Evolutionary conservation across 2,329 filamentous ascomycete genomes (phyloP).

Genomic region (Intubia oerlemansii): DNA sequence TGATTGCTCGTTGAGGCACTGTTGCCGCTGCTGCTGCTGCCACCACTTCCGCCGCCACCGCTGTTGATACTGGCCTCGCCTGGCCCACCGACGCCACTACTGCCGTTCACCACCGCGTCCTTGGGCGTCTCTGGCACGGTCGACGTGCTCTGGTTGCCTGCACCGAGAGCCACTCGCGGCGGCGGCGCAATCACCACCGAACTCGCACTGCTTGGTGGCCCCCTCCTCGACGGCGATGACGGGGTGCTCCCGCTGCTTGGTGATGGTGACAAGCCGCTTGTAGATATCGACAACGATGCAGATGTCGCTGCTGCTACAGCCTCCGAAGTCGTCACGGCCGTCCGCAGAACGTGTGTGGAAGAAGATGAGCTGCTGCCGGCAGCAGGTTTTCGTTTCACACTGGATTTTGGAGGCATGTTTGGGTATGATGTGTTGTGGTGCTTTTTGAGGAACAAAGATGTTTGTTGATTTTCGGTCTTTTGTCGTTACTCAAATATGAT

Average conservation of each 20-base stretch:
- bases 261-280: not conserved
- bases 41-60: not conserved
- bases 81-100: slow-evolving; percentile 1
- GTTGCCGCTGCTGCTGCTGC: not conserved
- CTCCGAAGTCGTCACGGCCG: too few relatives aligned
- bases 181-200: slow-evolving; percentile 19
- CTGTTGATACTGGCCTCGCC: not conserved
- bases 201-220: too few relatives aligned
- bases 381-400: slow-evolving; percentile 12
- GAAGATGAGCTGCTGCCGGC: slow-evolving; percentile 1
- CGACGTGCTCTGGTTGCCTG: slow-evolving; percentile 1
- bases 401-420: too few relatives aligned
- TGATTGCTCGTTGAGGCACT: slow-evolving; percentile 6
- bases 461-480: too few relatives aligned
- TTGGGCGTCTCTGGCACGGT: slow-evolving; percentile 1
- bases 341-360: slow-evolving; percentile 13
- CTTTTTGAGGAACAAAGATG: too few relatives aligned
- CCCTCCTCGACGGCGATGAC: slow-evolving; percentile 5
- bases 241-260: slow-evolving; percentile 7
- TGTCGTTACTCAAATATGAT: too few relatives aligned
- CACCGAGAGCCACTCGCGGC: slow-evolving; percentile 16
- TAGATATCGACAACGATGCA: slow-evolving; percentile 8
- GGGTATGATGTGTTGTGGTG: too few relatives aligned
- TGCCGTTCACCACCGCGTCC: slow-evolving; percentile 2
- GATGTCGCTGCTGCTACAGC: not conserved